phyloP scores from a whole-genome alignment of 768 basidiomycete genomes.

The Macrolepiota dolichaula region DNA sequence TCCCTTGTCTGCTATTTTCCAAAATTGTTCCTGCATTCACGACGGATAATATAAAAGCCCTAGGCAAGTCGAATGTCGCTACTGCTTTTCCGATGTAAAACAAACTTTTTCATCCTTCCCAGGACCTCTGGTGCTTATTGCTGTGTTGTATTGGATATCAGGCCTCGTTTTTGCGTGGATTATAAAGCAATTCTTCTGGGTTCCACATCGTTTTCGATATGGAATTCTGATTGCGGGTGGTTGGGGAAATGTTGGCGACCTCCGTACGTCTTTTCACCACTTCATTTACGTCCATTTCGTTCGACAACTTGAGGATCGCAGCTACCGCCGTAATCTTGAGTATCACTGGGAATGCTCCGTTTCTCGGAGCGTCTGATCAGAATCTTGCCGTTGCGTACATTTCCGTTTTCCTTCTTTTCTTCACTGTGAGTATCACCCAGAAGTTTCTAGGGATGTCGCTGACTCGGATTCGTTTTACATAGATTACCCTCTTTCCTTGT shows the following conservation, averaged over 20 bases:
- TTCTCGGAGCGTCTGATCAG: conserved; percentile 54
- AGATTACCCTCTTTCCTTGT: conserved; percentile 65
- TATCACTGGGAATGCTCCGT: conserved; percentile 58
- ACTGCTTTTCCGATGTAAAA: neutral
- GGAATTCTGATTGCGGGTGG: conserved; percentile 68
- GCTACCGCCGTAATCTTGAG: conserved; percentile 66
- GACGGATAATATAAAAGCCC: conserved; percentile 47
- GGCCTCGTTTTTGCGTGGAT: conserved; percentile 53
- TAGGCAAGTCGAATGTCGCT: conserved; percentile 35
- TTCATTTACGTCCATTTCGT: neutral
- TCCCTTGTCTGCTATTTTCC: conserved; percentile 68
- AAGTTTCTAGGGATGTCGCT: neutral
- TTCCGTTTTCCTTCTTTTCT: conserved; percentile 57
- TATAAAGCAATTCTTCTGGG: conserved; percentile 67
- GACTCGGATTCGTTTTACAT: neutral
- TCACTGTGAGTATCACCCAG: conserved; percentile 37
- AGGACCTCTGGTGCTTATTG: conserved; percentile 67
- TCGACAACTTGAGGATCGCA: conserved; percentile 18
- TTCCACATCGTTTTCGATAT: conserved; percentile 72
- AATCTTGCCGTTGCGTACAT: conserved; percentile 66
- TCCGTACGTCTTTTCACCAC: conserved; percentile 46
- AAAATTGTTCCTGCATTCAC: conserved; percentile 68
- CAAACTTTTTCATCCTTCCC: neutral
- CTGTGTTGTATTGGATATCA: conserved; percentile 52
- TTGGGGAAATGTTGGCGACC: conserved; percentile 68